Evolutionary conservation across 2,329 filamentous ascomycete genomes (phyloP), one percentile per base, ranked within the genome.

Genomic region (Colletotrichum liriopes): DNA sequence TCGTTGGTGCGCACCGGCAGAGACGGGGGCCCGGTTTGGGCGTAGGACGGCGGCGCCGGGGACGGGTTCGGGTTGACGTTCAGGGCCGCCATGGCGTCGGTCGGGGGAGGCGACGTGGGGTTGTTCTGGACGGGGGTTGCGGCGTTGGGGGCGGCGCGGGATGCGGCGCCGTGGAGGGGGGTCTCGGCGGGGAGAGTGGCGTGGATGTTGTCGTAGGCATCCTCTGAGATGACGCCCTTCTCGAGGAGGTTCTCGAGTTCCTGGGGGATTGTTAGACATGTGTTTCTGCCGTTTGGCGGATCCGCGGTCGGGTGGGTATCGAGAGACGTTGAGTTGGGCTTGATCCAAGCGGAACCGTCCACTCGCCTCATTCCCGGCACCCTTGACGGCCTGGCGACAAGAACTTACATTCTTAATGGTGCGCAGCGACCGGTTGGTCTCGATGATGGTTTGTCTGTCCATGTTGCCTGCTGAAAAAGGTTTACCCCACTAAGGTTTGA

Each of bases 241-340:
- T 98, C 95, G 76, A 94, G 90, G 73, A 98, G 93, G 77, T 92
- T 93, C 83, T 98, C 95, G 73, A 98, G 93, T 85, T 98, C 95
- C 95, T 98, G 76, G 41, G 49, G 45, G n/a, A 37, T 51, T 16
- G 61, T 72, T 20, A 65, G 64, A 47, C 51, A 26, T 59, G 20
- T 37, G 59, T 39, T 58, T 60, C 59, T 60, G 23, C 11, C 29
- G 37, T 65, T 54, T 45, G 32, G 14, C 29, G 61, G 66, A 43
- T 51, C 52, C 65, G 20, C 32, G 60, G 68, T 56, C 54, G 65
- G n/a, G 51, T 54, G 37, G 69, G 32, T n/a, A 16, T 63, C 29
- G 65, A 58, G 55, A 67, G 55, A 47, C 26, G 29, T 35, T 49
- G 60, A 5, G 23, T 61, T 26, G 51, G 23, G 60, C 60, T 65